These are phyloP conservation scores for Nakazawaea pomicola DNA, from an alignment of 805 yeast species.

Conservation along the genomic window DNA sequence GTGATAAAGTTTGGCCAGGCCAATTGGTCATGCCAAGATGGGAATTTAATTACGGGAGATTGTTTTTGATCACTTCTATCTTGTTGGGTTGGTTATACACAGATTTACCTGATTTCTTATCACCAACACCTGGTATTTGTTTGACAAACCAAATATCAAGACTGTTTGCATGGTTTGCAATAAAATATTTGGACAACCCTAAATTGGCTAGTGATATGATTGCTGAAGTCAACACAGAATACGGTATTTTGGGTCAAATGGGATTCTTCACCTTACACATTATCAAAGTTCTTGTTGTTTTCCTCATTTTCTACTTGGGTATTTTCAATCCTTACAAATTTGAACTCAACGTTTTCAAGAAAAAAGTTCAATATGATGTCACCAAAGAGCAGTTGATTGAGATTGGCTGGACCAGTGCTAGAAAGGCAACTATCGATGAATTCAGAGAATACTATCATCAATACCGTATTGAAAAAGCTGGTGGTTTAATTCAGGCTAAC, in stretches of 20 bases:
- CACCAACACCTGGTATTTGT: conserved; percentile 91
- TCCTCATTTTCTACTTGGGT: conserved; percentile 60
- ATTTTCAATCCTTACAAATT: conserved; percentile 69
- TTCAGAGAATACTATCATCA: conserved; percentile 69
- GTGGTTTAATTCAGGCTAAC: conserved; percentile 75
- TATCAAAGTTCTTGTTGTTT: conserved; percentile 53
- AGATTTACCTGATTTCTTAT: conserved; percentile 82
- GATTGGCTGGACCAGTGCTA: conserved; percentile 95
- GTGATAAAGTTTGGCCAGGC: conserved; percentile 78
- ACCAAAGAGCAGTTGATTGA: conserved; percentile 51
- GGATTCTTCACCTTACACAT: conserved; percentile 71
- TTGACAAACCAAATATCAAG: conserved; percentile 56
- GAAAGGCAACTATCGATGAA: conserved; percentile 62
- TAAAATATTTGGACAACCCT: conserved; percentile 30
- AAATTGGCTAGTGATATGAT: conserved; percentile 41
- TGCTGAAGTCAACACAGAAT: conserved; percentile 40
- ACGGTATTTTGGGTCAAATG: conserved; percentile 47
- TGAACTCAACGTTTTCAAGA: conserved; percentile 32
- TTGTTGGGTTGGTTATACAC: conserved; percentile 80
- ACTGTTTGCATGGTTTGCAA: conserved; percentile 22
- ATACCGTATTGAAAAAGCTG: conserved; percentile 55
- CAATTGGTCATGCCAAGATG: conserved; percentile 79
- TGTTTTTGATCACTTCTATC: conserved; percentile 31
- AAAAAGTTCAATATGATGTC: conserved; percentile 28
- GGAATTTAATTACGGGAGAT: conserved; percentile 41